A percentile compares a stretch with the other conserved stretches of the same genome.
phyloP scores from a whole-genome alignment of 192 early-diverging fungal genomes.

The Coemansia sp. region DNA sequence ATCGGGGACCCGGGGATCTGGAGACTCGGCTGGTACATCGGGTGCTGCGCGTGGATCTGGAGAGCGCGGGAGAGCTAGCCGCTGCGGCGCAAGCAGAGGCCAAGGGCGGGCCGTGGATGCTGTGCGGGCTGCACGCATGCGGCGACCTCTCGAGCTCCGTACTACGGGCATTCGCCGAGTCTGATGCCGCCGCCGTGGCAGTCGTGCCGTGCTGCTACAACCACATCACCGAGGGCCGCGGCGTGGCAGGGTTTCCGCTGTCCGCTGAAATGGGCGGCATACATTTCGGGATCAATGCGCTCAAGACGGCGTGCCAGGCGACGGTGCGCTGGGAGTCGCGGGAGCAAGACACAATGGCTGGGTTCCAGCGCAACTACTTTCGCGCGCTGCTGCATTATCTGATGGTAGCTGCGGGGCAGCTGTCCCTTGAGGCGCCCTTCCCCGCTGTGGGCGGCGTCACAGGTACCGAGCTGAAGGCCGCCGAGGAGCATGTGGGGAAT shows the following conservation, averaged over 20 bases:
- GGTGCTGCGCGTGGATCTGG: conserved; percentile 29
- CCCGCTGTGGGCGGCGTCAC: conserved; percentile 67
- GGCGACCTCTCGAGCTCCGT: conserved; percentile 80
- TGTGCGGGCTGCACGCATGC: conserved; percentile 85
- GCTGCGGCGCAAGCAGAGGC: conserved; percentile 1
- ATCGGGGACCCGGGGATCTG: conserved; percentile 16
- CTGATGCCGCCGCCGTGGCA: conserved; percentile 60
- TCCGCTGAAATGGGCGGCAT: conserved; percentile 16
- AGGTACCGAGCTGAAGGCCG: conserved; percentile 53
- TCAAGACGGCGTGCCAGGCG: conserved; percentile 81
- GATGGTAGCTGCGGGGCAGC: conserved; percentile 62
- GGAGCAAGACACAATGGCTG: conserved; percentile 57
- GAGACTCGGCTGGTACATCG: conserved; percentile 22
- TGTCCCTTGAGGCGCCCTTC: conserved; percentile 35
- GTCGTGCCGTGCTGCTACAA: conserved; percentile 90
- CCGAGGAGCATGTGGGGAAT: conserved; percentile 1
- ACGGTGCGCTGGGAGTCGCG: conserved; percentile 73
- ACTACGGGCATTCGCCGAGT: conserved; percentile 66
- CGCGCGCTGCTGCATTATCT: conserved; percentile 74
- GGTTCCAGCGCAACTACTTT: conserved; percentile 72
- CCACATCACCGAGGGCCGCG: conserved; percentile 61
- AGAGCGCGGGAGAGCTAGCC: conserved; percentile 12
- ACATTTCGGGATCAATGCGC: conserved; percentile 62
- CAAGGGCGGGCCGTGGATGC: conserved; percentile 57
- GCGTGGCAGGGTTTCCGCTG: conserved; percentile 30